Conservation (phyloP, 495 filamentous ascomycete genomes). For the Apodospora peruviana region DNA sequence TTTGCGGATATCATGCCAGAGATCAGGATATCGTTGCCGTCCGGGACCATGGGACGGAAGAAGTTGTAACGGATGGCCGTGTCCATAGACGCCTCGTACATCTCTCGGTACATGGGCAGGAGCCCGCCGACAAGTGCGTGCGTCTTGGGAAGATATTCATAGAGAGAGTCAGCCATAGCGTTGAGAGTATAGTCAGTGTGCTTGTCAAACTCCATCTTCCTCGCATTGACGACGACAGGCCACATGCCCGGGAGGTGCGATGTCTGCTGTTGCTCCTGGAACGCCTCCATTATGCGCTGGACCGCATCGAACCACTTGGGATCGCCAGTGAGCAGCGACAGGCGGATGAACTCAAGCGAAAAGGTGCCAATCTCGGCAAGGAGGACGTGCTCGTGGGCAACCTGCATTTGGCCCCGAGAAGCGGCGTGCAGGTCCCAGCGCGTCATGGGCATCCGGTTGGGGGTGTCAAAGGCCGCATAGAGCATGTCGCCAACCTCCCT, state of each 20-base stretch:
- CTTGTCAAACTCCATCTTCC: slow-evolving; percentile 17
- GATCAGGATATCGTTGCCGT: slow-evolving; percentile 38
- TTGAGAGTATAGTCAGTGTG: slow-evolving; percentile 59
- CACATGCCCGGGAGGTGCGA: slow-evolving; percentile 65
- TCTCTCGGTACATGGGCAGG: slow-evolving; percentile 62
- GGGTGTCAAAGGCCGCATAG: slow-evolving; percentile 84
- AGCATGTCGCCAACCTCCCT: slow-evolving; percentile 76
- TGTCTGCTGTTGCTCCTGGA: slow-evolving; percentile 58
- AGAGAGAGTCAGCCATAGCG: slow-evolving; percentile 71
- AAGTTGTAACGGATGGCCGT: slow-evolving; percentile 60
- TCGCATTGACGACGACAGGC: slow-evolving; percentile 35
- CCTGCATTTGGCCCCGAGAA: slow-evolving; percentile 22
- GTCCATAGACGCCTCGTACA: slow-evolving; percentile 68
- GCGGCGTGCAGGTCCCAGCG: slow-evolving; percentile 50
- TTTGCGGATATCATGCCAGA: slow-evolving; percentile 56
- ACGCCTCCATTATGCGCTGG: slow-evolving; percentile 67
- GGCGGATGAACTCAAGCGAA: slow-evolving; percentile 77
- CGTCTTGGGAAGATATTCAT: slow-evolving; percentile 80
- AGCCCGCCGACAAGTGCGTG: slow-evolving; percentile 65
- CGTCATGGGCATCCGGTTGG: slow-evolving; percentile 81
- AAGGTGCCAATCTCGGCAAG: slow-evolving; percentile 68
- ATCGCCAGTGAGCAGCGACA: slow-evolving; percentile 75
- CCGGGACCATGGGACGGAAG: slow-evolving; percentile 56
- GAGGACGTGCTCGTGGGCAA: slow-evolving; percentile 27
- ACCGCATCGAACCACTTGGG: slow-evolving; percentile 84